Conservation (phyloP, 371 early-diverging fungal species). For the Blastocladiella emersonii region DNA sequence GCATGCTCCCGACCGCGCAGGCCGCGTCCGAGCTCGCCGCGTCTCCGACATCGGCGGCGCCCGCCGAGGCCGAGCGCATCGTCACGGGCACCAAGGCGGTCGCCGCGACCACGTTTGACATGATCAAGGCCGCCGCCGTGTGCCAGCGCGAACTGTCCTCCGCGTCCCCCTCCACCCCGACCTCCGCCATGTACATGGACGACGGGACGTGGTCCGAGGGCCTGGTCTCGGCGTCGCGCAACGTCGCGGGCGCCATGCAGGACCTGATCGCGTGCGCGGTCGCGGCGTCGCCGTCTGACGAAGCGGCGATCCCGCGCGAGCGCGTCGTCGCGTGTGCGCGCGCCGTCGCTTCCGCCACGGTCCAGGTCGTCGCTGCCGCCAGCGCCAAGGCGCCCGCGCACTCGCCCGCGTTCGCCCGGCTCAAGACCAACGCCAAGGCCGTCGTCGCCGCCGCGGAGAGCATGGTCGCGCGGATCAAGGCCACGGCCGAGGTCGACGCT, state of each 20-base stretch:
- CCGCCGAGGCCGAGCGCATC: constrained; percentile 22
- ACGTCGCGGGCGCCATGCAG: constrained; percentile 24
- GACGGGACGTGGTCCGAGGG: constrained; percentile 45
- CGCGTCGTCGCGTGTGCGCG: constrained; percentile 27
- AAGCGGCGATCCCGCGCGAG: too few species aligned
- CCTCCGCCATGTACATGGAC: constrained; percentile 19
- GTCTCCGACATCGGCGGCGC: constrained; percentile 25
- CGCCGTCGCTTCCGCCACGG: constrained; percentile 24
- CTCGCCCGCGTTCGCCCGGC: constrained; percentile 23
- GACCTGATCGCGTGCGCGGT: constrained; percentile 24
- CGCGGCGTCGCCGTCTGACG: too few species aligned
- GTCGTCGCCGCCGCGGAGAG: constrained; percentile 30
- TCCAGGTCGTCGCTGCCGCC: constrained; percentile 30
- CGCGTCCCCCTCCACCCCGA: neutral
- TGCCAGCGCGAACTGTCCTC: constrained; percentile 28
- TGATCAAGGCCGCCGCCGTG: constrained; percentile 32
- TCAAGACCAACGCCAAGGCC: constrained; percentile 31
- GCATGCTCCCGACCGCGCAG: constrained; percentile 31
- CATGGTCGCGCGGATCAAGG: constrained; percentile 25
- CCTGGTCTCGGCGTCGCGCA: constrained; percentile 34
- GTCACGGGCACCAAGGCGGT: constrained; percentile 31
- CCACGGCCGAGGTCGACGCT: constrained; percentile 13
- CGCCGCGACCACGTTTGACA: constrained; percentile 27
- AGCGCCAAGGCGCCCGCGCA: constrained; percentile 20
- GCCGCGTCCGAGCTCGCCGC: constrained; percentile 16